Base-by-base conservation (phyloP, 495 filamentous ascomycete species). In the Tuber borchii region DNA sequence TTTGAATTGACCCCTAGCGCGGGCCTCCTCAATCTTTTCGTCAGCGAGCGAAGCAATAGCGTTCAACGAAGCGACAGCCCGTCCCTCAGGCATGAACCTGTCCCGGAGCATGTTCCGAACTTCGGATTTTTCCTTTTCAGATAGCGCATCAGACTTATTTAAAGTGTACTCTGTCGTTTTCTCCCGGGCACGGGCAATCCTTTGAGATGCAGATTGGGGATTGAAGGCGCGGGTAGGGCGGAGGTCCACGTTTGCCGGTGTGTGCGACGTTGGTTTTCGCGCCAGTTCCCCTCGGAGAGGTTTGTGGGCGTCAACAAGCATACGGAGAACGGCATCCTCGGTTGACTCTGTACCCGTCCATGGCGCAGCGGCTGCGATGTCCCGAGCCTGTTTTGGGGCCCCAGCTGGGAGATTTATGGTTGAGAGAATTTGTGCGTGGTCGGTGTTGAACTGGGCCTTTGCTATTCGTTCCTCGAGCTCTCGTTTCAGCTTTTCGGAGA, bases 11-110 rank as follows among this genome's bases (percentile, higher is more conserved):
- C 95, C 95, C 39, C 94, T 87, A 14, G 93, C 91, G 80, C 97
- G 97, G 3, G 95, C 95, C 83, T 97, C 92, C 81, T 97, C 93
- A 51, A 99, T 99, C 48, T 93, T 88, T 84, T 97, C 92, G 78
- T 98, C 97, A 1, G 95, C 95, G 20, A 99, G 85, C 4, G 91
- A 91, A 37, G 91, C 88, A 19, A 99, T 84, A 0, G 95, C 95
- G 31, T 92, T 87, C 14, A 97, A 82, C 0, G 93, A 90, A 10
- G 94, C 94, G 85, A 96, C 89, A 1, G 91, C 86, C 42, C 93
- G 87, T 8, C 90, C 93, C 9, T 86, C 90, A 0, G 93, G 90
- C 20, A 86, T 83, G 78, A 98, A 95, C 16, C 95, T 88, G 56
- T 95, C 93, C 37, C 91, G 90, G 79, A 97, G 89, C 79, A 95